Evolutionary conservation across 2,329 filamentous ascomycete species (phyloP).

Genomic region (Fusarium falciforme): DNA sequence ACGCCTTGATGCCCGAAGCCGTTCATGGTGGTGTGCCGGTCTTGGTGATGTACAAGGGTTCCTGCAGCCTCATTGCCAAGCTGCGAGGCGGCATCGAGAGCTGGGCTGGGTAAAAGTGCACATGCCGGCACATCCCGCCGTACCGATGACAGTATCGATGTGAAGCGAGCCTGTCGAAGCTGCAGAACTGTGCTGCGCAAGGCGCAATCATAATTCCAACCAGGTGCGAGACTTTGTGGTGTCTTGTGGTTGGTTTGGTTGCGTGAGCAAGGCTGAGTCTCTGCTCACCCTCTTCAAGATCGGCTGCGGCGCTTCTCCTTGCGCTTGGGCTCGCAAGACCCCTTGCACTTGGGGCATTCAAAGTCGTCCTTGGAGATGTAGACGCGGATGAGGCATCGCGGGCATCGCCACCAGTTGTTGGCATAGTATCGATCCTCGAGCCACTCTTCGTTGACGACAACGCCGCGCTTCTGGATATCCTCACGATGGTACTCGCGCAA

Average conservation of each 20-base stretch:
- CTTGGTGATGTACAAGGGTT: constrained; percentile 18
- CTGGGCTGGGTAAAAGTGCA: constrained; percentile 5
- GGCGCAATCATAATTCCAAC: constrained; percentile 18
- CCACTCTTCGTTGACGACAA: constrained; percentile 52
- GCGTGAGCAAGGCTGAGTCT: constrained; percentile 17
- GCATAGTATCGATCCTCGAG: constrained; percentile 53
- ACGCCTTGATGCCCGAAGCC: constrained; percentile 18
- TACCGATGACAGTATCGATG: not conserved
- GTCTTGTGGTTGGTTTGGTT: constrained; percentile 19
- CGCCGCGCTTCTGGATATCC: constrained; percentile 62
- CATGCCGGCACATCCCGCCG: not conserved
- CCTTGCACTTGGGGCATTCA: constrained; percentile 61
- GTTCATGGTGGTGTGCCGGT: constrained; percentile 16
- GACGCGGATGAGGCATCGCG: constrained; percentile 62
- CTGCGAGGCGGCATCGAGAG: constrained; percentile 5
- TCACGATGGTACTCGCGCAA: constrained; percentile 67
- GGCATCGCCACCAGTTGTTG: constrained; percentile 65
- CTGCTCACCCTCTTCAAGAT: constrained; percentile 27
- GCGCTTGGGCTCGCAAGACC: constrained; percentile 57
- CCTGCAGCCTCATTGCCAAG: constrained; percentile 22
- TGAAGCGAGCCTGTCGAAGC: not conserved
- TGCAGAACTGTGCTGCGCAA: constrained; percentile 6
- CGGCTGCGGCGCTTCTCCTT: constrained; percentile 49
- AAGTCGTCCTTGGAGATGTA: constrained; percentile 54
- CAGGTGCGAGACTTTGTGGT: constrained; percentile 17